A percentile compares a stretch with the other conserved stretches of the same genome.
Conservation (phyloP, 208 protist genomes). For the Herpetomonas samuelpessoai region DNA sequence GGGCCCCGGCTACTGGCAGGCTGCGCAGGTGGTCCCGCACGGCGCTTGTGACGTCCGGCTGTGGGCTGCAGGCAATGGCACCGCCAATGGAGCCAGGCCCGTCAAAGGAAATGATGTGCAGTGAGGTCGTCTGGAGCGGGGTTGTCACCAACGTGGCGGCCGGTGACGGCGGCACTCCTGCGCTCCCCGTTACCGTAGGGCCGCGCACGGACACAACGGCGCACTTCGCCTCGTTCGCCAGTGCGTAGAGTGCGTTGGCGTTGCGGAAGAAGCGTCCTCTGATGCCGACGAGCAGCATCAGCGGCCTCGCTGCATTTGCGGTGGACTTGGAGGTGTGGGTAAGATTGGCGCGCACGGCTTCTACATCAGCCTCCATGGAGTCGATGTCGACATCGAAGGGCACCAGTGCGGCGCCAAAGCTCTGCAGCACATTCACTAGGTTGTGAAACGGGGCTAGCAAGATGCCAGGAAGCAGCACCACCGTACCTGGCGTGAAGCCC, state of each 20-base stretch:
- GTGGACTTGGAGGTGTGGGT: background rate
- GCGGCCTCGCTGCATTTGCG: background rate
- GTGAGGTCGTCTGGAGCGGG: background rate
- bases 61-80: slow-evolving; percentile 17
- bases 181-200: slow-evolving; percentile 7
- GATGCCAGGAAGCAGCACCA: slow-evolving; percentile 5
- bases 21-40: slow-evolving; percentile 8
- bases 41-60: slow-evolving; percentile 9
- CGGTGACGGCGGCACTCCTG: too few species aligned
- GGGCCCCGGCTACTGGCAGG: background rate
- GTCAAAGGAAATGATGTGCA: slow-evolving; percentile 26
- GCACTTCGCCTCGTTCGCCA: slow-evolving; percentile 9
- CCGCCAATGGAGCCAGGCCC: slow-evolving; percentile 20
- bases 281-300: slow-evolving; percentile 22
- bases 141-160: background rate
- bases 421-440: background rate
- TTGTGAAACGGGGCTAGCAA: background rate
- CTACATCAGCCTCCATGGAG: background rate
- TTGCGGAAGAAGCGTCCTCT: slow-evolving; percentile 21
- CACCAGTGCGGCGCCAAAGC: background rate
- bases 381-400: background rate
- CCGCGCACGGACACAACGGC: slow-evolving; percentile 12
- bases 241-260: background rate
- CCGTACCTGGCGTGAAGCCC: background rate
- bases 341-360: background rate